Conservation (phyloP, 208 protist genomes). For the Leishmania tropica region DNA sequence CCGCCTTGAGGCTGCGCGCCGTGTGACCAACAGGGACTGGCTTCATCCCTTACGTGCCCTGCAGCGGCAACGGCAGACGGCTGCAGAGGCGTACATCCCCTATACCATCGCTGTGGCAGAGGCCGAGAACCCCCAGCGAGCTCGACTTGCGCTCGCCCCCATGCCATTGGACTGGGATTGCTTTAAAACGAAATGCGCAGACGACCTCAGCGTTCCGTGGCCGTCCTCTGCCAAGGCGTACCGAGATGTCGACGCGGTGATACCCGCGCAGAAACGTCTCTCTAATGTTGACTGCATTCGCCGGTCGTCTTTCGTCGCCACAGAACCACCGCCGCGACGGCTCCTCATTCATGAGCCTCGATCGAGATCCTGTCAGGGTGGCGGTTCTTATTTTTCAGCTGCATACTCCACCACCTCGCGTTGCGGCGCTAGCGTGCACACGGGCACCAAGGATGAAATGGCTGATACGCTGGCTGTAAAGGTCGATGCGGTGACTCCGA, state of each 20-base stretch:
- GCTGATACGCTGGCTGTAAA: neutral
- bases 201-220: neutral
- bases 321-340: neutral
- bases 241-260: neutral
- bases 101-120: conserved; percentile 7
- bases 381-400: neutral
- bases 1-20: too few relatives aligned
- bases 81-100: conserved; percentile 9
- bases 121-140: neutral
- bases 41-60: conserved; percentile 7
- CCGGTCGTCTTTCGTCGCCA: neutral
- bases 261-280: neutral
- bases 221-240: neutral
- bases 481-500: neutral
- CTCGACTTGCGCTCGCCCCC: neutral
- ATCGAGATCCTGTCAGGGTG: neutral
- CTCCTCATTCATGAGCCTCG: neutral
- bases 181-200: neutral
- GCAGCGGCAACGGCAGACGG: conserved; percentile 2
- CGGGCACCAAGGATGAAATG: too few relatives aligned
- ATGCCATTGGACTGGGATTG: neutral
- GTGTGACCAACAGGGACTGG: neutral
- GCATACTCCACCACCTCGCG: too few relatives aligned
- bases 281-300: neutral
- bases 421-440: neutral